Conservation (phyloP, 306 rosid species). For the Fragaria iinumae region DNA sequence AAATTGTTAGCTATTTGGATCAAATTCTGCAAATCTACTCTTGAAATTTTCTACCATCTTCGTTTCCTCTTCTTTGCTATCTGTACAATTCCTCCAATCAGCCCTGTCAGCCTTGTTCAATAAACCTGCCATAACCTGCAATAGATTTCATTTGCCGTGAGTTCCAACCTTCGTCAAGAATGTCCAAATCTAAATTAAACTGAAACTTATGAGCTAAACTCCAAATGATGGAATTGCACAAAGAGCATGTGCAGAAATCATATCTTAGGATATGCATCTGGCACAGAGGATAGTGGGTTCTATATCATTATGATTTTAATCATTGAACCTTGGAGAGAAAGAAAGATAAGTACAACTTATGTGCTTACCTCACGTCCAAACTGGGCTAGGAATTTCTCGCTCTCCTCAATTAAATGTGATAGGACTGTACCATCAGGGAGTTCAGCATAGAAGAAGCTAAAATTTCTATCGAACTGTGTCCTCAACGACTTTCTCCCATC, state of each 20-base stretch:
- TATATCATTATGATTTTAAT: not conserved
- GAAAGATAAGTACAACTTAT: not conserved
- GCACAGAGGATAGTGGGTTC: constrained; percentile 3
- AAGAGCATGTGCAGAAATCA: not conserved
- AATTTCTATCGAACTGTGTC: constrained; percentile 56
- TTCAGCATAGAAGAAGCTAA: constrained; percentile 82
- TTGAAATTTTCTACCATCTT: constrained; percentile 69
- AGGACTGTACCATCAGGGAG: constrained; percentile 66
- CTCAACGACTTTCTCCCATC: constrained; percentile 73
- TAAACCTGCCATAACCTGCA: constrained; percentile 89
- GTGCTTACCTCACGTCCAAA: constrained; percentile 96
- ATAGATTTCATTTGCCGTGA: constrained; percentile 21
- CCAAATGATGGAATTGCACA: not conserved
- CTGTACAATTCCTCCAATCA: constrained; percentile 78
- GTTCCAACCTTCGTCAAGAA: constrained; percentile 4
- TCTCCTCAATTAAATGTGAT: constrained; percentile 65
- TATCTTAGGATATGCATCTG: not conserved
- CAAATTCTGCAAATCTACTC: constrained; percentile 68
- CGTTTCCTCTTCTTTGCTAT: constrained; percentile 75
- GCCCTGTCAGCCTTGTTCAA: constrained; percentile 87
- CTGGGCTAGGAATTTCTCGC: constrained; percentile 74
- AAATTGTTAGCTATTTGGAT: constrained; percentile 56
- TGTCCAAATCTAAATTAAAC: not conserved
- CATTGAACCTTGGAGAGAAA: not conserved
- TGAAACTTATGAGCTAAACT: not conserved